A percentile compares a stretch with the other conserved stretches of the same genome.
These are phyloP conservation scores for Spirogloea muscicola DNA, from an alignment of 139 green algal genomes.

Conservation along the genomic window DNA sequence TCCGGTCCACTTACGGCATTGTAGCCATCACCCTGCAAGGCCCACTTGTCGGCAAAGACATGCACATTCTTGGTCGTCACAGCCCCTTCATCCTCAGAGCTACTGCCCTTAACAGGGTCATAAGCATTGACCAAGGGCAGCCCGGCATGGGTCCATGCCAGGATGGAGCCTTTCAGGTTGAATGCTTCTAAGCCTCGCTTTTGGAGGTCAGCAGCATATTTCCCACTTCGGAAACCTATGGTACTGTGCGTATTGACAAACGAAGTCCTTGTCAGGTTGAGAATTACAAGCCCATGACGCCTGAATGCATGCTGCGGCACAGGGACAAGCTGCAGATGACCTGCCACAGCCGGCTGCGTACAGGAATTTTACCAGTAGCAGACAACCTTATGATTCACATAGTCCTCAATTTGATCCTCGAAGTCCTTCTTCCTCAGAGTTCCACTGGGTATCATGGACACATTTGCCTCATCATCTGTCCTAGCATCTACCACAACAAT, in stretches of 20 bases:
- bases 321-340: no score
- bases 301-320: no score
- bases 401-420: slow-evolving; percentile 3
- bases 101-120: not conserved
- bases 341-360: no score
- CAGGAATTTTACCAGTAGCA: slow-evolving; percentile 55
- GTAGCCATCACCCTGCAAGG: slow-evolving; percentile 4
- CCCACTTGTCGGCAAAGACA: slow-evolving; percentile 17
- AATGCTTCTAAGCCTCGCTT: slow-evolving; percentile 44
- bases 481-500: slow-evolving; percentile 45
- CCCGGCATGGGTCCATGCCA: slow-evolving; percentile 45
- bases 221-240: slow-evolving; percentile 53
- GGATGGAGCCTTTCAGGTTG: slow-evolving; percentile 57
- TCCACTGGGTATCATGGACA: slow-evolving; percentile 45
- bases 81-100: not conserved
- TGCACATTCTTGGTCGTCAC: slow-evolving; percentile 16
- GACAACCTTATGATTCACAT: slow-evolving; percentile 41
- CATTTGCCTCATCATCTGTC: slow-evolving; percentile 35
- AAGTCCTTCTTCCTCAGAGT: slow-evolving; percentile 42
- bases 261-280: no score
- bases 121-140: slow-evolving; percentile 9
- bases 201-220: slow-evolving; percentile 44
- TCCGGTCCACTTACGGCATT: slow-evolving; percentile 7
- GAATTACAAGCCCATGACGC: no score
- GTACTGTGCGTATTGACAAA: no score